Conservation (phyloP, 306 rosid species). For the Carpinus fangiana region DNA sequence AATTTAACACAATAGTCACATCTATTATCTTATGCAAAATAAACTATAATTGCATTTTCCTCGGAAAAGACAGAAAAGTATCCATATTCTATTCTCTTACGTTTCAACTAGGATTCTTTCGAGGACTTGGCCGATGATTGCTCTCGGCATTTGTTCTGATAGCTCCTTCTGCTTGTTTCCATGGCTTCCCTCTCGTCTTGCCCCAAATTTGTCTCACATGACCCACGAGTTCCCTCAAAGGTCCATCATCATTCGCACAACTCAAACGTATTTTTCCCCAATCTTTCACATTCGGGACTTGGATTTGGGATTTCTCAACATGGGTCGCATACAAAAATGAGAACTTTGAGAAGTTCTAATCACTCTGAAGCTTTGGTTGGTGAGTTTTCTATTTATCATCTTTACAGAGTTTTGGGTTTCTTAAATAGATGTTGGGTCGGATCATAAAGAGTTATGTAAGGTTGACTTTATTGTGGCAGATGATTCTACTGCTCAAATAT, state of each 20-base stretch:
- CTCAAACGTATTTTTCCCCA: constrained; percentile 14
- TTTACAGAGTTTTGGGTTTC: too few species aligned
- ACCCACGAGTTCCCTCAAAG: neutral
- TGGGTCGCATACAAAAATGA: constrained; percentile 10
- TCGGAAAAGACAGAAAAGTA: too few species aligned
- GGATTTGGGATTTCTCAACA: constrained; percentile 25
- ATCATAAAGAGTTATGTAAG: neutral
- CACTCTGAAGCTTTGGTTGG: constrained; percentile 33
- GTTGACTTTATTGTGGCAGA: constrained; percentile 38
- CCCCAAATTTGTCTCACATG: constrained; percentile 26
- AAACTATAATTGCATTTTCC: too few species aligned
- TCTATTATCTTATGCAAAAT: too few species aligned
- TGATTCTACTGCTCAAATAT: constrained; percentile 42
- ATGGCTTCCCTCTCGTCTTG: constrained; percentile 45
- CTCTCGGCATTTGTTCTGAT: neutral
- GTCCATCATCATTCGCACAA: neutral
- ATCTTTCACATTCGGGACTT: constrained; percentile 3
- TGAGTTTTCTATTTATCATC: constrained; percentile 21
- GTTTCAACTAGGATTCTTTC: too few species aligned
- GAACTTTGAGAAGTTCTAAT: constrained; percentile 28
- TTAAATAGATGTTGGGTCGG: too few species aligned
- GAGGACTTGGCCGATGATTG: too few species aligned
- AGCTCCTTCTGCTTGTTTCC: neutral
- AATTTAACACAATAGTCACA: too few species aligned
- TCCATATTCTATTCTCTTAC: too few species aligned